Conservation (phyloP, 225 moss, liverwort and hornwort species). For the Anthoceros angustus region DNA sequence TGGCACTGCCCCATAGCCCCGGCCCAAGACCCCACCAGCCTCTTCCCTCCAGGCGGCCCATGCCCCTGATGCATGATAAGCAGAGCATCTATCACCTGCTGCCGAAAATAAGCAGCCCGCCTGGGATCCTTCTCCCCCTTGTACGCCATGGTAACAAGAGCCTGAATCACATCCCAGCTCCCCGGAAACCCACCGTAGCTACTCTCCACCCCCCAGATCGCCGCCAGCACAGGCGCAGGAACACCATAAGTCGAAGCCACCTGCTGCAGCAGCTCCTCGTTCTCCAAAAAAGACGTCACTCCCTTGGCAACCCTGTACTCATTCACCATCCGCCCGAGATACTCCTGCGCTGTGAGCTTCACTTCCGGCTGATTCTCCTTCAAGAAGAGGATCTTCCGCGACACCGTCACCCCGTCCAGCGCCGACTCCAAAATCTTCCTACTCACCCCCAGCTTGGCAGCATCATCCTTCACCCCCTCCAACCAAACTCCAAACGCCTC, state of each 20-base stretch:
- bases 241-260: conserved; percentile 52
- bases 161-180: conserved; percentile 42
- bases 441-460: conserved; percentile 30
- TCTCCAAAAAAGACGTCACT: conserved; percentile 27
- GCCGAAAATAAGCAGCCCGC: conserved; percentile 37
- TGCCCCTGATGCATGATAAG: conserved; percentile 36
- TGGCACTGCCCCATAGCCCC: conserved; percentile 79
- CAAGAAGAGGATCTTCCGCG: conserved; percentile 19
- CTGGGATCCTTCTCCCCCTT: conserved; percentile 33
- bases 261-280: conserved; percentile 32
- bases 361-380: conserved; percentile 37
- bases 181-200: conserved; percentile 57
- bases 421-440: conserved; percentile 35
- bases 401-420: conserved; percentile 27
- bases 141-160: conserved; percentile 49
- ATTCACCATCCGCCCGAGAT: conserved; percentile 52
- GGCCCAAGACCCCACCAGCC: conserved; percentile 55
- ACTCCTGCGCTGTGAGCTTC: conserved; percentile 45
- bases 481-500: conserved; percentile 34
- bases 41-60: conserved; percentile 40
- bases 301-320: conserved; percentile 38
- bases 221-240: conserved; percentile 38
- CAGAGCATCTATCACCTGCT: conserved; percentile 47
- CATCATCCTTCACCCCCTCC: conserved; percentile 30
- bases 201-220: conserved; percentile 69